Percentiles rank a stretch among this genome's conserved stretches.
Evolutionary conservation across 140 eudicot genomes (phyloP).

Genomic region (Anethum foeniculum): DNA sequence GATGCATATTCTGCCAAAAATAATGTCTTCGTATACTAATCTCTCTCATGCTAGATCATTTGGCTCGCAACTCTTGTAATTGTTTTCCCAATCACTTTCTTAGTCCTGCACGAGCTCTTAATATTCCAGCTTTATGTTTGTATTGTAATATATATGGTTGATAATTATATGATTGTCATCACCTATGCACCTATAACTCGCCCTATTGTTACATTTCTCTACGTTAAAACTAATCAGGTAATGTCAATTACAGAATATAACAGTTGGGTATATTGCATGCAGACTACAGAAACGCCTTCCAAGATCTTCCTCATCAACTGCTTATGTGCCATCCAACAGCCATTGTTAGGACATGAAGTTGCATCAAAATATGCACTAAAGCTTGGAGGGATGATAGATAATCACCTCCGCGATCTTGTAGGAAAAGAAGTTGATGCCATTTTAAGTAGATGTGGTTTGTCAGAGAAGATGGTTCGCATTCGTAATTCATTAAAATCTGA

Average conservation of each 20-base stretch:
- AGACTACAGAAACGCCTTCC: constrained; percentile 82
- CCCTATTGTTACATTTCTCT: neutral
- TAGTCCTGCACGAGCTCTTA: neutral
- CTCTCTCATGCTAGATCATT: neutral
- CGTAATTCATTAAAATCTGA: constrained; percentile 12
- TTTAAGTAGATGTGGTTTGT: constrained; percentile 58
- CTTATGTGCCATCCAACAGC: constrained; percentile 85
- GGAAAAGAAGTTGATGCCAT: constrained; percentile 75
- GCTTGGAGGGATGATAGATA: constrained; percentile 62
- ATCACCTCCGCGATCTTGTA: constrained; percentile 49
- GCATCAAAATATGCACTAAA: constrained; percentile 69
- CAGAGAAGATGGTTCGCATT: constrained; percentile 67
- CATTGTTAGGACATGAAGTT: constrained; percentile 50
- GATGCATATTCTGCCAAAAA: neutral
- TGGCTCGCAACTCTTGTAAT: neutral
- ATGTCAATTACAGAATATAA: neutral
- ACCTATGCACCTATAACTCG: neutral
- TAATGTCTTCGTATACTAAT: neutral
- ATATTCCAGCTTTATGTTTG: neutral
- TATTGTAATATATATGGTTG: neutral
- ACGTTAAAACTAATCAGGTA: neutral
- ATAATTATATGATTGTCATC: neutral
- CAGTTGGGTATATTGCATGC: constrained; percentile 22
- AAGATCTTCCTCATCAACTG: constrained; percentile 91
- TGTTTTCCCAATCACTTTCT: neutral